Percentiles rank a stretch among this genome's conserved stretches.
Conservation (phyloP, 2,329 filamentous ascomycete species). For the Venturia effusa region DNA sequence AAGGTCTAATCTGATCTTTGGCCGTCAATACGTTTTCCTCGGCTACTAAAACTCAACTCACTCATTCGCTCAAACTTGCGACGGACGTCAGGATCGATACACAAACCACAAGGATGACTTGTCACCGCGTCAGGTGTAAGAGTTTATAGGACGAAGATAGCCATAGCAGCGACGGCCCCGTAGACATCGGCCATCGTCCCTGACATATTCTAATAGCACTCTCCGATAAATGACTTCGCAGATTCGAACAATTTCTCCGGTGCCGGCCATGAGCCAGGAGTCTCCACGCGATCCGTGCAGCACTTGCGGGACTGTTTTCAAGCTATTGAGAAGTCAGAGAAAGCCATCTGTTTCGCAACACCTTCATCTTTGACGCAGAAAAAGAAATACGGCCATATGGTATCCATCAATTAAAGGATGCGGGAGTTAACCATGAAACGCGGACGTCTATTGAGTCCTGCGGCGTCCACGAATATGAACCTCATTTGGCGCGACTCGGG, state of each 20-base stretch:
- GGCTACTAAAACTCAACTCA: too few relatives aligned
- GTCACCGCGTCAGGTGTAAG: not conserved
- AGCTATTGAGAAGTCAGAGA: not conserved
- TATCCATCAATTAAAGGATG: not conserved
- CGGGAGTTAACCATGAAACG: not conserved
- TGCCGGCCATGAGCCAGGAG: not conserved
- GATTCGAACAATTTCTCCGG: not conserved
- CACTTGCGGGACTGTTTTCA: not conserved
- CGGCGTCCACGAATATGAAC: not conserved
- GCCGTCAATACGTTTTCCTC: too few relatives aligned
- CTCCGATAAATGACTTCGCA: not conserved
- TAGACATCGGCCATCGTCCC: not conserved
- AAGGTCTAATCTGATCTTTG: too few relatives aligned
- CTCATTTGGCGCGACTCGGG: not conserved
- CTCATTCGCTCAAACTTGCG: not conserved
- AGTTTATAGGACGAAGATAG: too few relatives aligned
- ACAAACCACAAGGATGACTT: not conserved
- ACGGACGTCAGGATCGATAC: too few relatives aligned
- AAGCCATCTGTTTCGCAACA: not conserved
- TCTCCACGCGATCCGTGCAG: constrained; percentile 1
- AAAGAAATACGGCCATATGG: not conserved
- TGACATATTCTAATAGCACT: not conserved
- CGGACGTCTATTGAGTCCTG: not conserved
- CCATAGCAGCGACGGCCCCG: not conserved
- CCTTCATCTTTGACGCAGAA: not conserved